Evolutionary conservation across 1,284 basidiomycete species (phyloP), one percentile per base, ranked within the genome.

Genomic region (Papiliotrema fonsecae): DNA sequence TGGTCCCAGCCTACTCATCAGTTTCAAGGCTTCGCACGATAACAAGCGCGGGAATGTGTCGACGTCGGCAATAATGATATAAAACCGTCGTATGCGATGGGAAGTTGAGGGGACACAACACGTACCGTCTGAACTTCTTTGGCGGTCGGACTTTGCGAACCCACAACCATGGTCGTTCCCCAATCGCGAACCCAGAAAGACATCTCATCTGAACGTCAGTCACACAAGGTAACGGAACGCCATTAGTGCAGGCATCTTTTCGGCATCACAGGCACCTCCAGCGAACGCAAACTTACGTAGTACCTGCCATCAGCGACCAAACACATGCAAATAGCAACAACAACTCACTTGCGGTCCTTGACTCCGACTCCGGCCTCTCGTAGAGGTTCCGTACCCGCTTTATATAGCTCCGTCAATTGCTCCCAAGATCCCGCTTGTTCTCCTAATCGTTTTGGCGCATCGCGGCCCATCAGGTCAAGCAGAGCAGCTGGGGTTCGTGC

Each of bases 81-180:
- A 22, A 36, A 14, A n/a, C n/a, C n/a, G n/a, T n/a, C 9, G 14
- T 25, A 13, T 28, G 27, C 19, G 30, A 10, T 32, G 30, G 11
- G 35, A 7, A 14, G 35, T 37, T 37, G 35, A 37, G 35, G 35
- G 18, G 21, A 36, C 16, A 36, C 7, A 24, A 26, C n/a, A 65
- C 69, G 56, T 54, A 72, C 70, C 70, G 67, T 50, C 70, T 57
- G 54, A 62, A 58, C 55, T 65, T 70, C 59, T 70, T 72, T 13
- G 70, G 47, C 24, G 57, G 57, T 51, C 47, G 57, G 6, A 63
- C 61, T 21, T 61, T 51, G 16, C 42, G 39, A 42, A 70, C 56
- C 47, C 69, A 70, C 5, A 49, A 25, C 31, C 58, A 57, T 25
- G 61, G 64, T 18, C 32, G 22, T 26, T 51, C 50, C 16, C 68